Evolutionary conservation across 2,329 filamentous ascomycete species (phyloP), one percentile per base, ranked within the genome.

Genomic region (Claviceps humidiphila): DNA sequence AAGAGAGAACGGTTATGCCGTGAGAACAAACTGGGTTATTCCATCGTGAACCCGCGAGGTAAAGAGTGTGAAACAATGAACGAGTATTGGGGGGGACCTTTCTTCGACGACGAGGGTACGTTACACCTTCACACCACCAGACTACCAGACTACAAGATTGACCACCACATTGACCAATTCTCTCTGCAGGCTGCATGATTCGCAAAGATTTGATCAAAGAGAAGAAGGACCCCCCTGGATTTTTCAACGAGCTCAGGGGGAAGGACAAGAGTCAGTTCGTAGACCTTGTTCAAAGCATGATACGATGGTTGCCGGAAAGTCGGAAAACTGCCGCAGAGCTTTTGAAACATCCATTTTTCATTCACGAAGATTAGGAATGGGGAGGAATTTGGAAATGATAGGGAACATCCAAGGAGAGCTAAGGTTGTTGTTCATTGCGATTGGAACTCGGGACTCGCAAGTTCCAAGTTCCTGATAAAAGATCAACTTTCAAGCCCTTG

Each of bases 271-370:
- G 57, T 7, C 5, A n/a, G 26, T 61, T 60, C 53, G 51, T 61
- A 4, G 58, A 61, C 44, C 52, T 60, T 53, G 57, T 57, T 50
- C 47, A 42, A 8, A 37, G 52, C 14, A 60, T 63, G 59, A 56
- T 63, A 9, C 58, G 59, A 38, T 60, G 60, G 61, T 41, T 60
- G 49, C 57, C 58, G 2, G 60, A 60, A 22, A 58, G 59, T 44
- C 57, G 56, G 47, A 60, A 56, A 53, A 60, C 57, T 2, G 57
- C 60, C 5, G 55, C 51, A 26, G 58, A 63, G 53, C 54, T 61
- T 0, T 26, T 61, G 26, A 26, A 58, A 24, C 58, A 63, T 53
- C 53, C 51, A 1, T 57, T 61, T 43, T 58, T 62, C 8, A 11
- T 24, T 24, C 24, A 4, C 24, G 24, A 24, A 24, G 24, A 24